phyloP scores from a whole-genome alignment of 352 stramenopile genomes.

The Pythium volutum region DNA sequence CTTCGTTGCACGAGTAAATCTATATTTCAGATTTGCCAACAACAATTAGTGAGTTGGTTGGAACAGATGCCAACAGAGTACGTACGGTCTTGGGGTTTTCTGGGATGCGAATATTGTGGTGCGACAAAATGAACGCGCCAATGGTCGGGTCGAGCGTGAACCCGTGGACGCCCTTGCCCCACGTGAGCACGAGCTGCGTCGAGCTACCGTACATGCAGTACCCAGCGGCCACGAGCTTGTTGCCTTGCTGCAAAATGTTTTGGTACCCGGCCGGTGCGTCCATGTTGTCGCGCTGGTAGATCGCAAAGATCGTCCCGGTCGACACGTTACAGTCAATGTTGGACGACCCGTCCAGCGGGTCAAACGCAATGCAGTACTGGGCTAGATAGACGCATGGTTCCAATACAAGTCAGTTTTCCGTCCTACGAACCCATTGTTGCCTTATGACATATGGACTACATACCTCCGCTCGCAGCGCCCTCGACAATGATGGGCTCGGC shows the following conservation, averaged over 20 bases:
- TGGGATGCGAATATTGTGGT: constrained; percentile 94
- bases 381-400: constrained; percentile 32
- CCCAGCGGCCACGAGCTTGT: constrained; percentile 93
- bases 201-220: constrained; percentile 99
- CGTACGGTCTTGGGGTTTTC: constrained; percentile 81
- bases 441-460: constrained; percentile 7
- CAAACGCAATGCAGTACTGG: constrained; percentile 98
- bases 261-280: constrained; percentile 60
- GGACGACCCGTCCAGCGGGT: constrained; percentile 97
- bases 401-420: neutral
- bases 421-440: neutral
- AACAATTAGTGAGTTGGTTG: neutral
- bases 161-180: constrained; percentile 92
- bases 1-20: constrained; percentile 99
- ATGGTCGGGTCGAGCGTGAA: constrained; percentile 99
- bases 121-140: constrained; percentile 97
- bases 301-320: constrained; percentile 98
- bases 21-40: constrained; percentile 15
- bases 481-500: constrained; percentile 97
- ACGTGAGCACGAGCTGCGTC: constrained; percentile 97
- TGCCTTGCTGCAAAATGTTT: constrained; percentile 93
- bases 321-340: constrained; percentile 99
- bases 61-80: neutral
- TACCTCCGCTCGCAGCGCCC: constrained; percentile 37
- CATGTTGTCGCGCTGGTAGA: constrained; percentile 89